Conservation (phyloP, 2,329 filamentous ascomycete genomes). For the Knufia petricola region DNA sequence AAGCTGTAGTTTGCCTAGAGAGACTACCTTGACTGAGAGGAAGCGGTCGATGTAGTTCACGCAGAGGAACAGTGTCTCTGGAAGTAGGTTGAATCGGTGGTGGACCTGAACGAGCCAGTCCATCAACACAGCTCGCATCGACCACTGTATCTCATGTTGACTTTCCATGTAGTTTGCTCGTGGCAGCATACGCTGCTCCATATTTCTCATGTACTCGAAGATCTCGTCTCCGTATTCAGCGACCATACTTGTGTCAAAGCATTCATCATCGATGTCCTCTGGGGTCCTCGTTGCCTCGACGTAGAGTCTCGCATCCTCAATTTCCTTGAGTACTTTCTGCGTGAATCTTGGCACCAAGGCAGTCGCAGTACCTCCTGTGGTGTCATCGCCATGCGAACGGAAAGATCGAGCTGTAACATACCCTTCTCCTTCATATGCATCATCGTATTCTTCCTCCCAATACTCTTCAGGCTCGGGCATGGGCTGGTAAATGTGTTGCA, state of each 20-base stretch:
- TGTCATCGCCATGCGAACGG: slow-evolving; percentile 64
- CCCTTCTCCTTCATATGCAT: slow-evolving; percentile 60
- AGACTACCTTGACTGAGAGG: slow-evolving; percentile 87
- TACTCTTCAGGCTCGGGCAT: slow-evolving; percentile 56
- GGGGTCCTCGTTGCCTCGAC: slow-evolving; percentile 57
- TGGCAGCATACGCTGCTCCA: slow-evolving; percentile 78
- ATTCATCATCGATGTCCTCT: slow-evolving; percentile 79
- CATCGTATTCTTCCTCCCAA: slow-evolving; percentile 62
- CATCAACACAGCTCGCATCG: slow-evolving; percentile 93
- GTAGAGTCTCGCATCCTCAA: slow-evolving; percentile 56
- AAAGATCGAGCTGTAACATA: slow-evolving; percentile 70
- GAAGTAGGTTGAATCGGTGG: slow-evolving; percentile 77
- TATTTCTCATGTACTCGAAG: slow-evolving; percentile 78
- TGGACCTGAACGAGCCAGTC: slow-evolving; percentile 98
- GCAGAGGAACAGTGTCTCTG: slow-evolving; percentile 87
- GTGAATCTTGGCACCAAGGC: slow-evolving; percentile 66
- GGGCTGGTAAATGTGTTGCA: slow-evolving; percentile 18
- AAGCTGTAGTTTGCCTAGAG: slow-evolving; percentile 85
- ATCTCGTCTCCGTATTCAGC: slow-evolving; percentile 95
- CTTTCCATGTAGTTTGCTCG: slow-evolving; percentile 93
- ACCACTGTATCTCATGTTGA: slow-evolving; percentile 97
- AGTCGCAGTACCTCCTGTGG: slow-evolving; percentile 53
- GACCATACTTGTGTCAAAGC: slow-evolving; percentile 94
- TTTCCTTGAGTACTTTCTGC: slow-evolving; percentile 59
- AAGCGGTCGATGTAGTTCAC: slow-evolving; percentile 98